These are phyloP conservation scores for Fraxinus albicans DNA, from an alignment of 305 asterid species.

Conservation along the genomic window DNA sequence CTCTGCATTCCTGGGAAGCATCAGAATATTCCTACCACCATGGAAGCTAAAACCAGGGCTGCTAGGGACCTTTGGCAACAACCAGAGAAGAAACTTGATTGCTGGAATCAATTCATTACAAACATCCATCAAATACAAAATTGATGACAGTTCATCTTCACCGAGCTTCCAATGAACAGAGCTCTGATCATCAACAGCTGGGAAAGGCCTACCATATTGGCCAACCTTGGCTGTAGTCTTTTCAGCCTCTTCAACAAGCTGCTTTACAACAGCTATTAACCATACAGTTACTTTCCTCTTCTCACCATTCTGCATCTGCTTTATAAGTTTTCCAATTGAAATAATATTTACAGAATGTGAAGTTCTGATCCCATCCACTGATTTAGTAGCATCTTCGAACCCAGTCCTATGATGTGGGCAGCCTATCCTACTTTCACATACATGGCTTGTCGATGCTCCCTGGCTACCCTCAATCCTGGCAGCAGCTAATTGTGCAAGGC, in stretches of 20 bases:
- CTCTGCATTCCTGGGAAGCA: conserved; percentile 64
- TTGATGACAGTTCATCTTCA: conserved; percentile 73
- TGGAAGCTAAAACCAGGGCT: conserved; percentile 55
- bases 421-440: conserved; percentile 73
- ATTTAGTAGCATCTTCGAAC: conserved; percentile 55
- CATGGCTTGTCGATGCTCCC: conserved; percentile 97
- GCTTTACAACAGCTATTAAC: conserved; percentile 71
- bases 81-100: conserved; percentile 79
- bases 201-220: conserved; percentile 55
- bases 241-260: conserved; percentile 78
- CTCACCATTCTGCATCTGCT: conserved; percentile 70
- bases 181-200: conserved; percentile 66
- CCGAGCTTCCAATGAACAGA: conserved; percentile 79
- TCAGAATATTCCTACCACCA: conserved; percentile 52
- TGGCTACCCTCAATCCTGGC: conserved; percentile 97
- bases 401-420: conserved; percentile 80
- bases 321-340: conserved; percentile 67
- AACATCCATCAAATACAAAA: conserved; percentile 82
- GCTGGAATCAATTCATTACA: conserved; percentile 78
- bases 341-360: conserved; percentile 52
- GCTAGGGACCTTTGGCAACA: conserved; percentile 81
- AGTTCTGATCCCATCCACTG: conserved; percentile 48
- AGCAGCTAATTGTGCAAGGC: conserved; percentile 94
- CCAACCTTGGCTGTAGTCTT: conserved; percentile 59
- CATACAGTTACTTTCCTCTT: conserved; percentile 67